Conservation (phyloP, 1,284 basidiomycete species). For the Chalciporus sp. region DNA sequence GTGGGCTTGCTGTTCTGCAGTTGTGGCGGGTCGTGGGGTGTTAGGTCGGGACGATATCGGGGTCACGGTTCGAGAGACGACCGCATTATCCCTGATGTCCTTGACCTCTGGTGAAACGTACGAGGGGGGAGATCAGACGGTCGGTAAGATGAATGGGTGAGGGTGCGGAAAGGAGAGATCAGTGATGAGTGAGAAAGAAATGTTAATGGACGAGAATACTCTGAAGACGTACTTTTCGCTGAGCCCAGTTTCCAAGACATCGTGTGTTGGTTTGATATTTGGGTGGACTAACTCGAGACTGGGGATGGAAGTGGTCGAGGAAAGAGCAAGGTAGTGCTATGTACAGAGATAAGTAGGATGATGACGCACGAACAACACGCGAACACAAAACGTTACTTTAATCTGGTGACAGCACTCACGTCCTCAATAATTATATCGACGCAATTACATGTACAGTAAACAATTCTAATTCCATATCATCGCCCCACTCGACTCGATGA, state of each 20-base stretch:
- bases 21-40: slow-evolving; percentile 65
- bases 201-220: not conserved
- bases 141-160: not conserved
- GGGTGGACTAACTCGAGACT: not conserved
- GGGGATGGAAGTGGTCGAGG: not conserved
- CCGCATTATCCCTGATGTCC: slow-evolving; percentile 66
- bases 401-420: too few relatives aligned
- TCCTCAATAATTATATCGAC: too few relatives aligned
- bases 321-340: not conserved
- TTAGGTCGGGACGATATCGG: slow-evolving; percentile 72
- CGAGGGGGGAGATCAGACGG: slow-evolving; percentile 4
- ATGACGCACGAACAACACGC: too few relatives aligned
- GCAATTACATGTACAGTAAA: too few relatives aligned
- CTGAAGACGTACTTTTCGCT: slow-evolving; percentile 43
- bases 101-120: slow-evolving; percentile 52
- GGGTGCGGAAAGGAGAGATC: not conserved
- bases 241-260: slow-evolving; percentile 49
- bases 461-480: too few relatives aligned
- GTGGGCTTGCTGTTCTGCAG: slow-evolving; percentile 50
- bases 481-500: too few relatives aligned
- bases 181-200: not conserved
- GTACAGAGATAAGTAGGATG: too few relatives aligned
- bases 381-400: too few relatives aligned
- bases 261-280: slow-evolving; percentile 1
- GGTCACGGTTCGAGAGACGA: slow-evolving; percentile 70